phyloP scores from a whole-genome alignment of 1,139 yeast species.

The Debaryomycetaceae sp. region DNA sequence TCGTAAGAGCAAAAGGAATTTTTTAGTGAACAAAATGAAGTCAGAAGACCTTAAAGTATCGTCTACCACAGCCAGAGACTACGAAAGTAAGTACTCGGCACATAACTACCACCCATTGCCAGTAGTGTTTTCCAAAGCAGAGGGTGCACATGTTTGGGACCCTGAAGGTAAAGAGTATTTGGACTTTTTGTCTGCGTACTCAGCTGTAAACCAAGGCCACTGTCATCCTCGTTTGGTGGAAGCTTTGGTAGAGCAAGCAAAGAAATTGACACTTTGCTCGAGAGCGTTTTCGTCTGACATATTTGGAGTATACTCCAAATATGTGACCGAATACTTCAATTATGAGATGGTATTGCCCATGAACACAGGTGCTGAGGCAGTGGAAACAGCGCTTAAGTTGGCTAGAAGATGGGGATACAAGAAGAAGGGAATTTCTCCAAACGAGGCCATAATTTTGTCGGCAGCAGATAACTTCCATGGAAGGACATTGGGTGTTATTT shows the following conservation, averaged over 20 bases:
- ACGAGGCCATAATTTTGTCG: conserved; percentile 83
- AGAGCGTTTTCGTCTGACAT: conserved; percentile 92
- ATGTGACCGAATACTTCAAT: conserved; percentile 80
- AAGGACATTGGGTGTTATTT: conserved; percentile 90
- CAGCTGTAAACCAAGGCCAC: conserved; percentile 98
- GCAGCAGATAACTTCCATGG: conserved; percentile 95
- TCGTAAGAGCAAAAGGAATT: neutral
- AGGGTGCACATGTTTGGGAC: conserved; percentile 96
- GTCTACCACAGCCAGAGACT: conserved; percentile 61
- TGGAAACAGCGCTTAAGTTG: conserved; percentile 88
- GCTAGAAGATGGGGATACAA: conserved; percentile 98
- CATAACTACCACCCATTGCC: conserved; percentile 98
- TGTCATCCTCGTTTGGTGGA: conserved; percentile 90
- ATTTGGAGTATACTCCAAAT: conserved; percentile 85
- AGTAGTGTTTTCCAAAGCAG: conserved; percentile 82
- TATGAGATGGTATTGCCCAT: conserved; percentile 94
- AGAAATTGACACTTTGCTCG: conserved; percentile 77
- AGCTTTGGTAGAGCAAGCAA: conserved; percentile 87
- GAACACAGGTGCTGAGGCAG: conserved; percentile 99
- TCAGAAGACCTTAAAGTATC: conserved; percentile 43
- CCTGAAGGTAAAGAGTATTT: conserved; percentile 90
- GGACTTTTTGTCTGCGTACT: conserved; percentile 89
- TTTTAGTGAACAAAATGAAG: conserved; percentile 7
- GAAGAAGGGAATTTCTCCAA: conserved; percentile 77
- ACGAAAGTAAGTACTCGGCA: conserved; percentile 83